These are phyloP conservation scores for Candida parachauliodes DNA, from an alignment of 805 yeast genomes.

Conservation along the genomic window DNA sequence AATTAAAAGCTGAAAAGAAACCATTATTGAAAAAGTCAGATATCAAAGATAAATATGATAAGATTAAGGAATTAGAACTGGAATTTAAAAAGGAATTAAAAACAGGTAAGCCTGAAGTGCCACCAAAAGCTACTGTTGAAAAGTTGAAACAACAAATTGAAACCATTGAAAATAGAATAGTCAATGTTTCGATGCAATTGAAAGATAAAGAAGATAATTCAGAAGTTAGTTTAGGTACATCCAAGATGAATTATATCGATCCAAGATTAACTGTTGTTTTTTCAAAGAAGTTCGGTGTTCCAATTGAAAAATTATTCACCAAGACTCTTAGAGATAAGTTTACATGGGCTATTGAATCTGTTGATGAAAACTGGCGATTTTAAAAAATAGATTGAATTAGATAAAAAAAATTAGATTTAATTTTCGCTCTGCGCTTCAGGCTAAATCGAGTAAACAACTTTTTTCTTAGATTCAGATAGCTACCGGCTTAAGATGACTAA, in stretches of 20 bases:
- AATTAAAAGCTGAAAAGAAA: slow-evolving; percentile 54
- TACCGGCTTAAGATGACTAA: not conserved
- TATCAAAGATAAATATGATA: slow-evolving; percentile 54
- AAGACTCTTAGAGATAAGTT: slow-evolving; percentile 90
- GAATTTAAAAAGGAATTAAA: slow-evolving; percentile 56
- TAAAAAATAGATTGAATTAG: slow-evolving; percentile 22
- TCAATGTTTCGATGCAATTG: slow-evolving; percentile 65
- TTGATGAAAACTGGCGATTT: slow-evolving; percentile 84
- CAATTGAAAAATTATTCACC: slow-evolving; percentile 87
- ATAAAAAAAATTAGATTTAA: no score
- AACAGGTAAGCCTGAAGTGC: slow-evolving; percentile 55
- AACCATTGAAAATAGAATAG: slow-evolving; percentile 66
- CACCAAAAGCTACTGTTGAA: slow-evolving; percentile 52
- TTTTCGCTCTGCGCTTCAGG: not conserved
- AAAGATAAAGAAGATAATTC: slow-evolving; percentile 94
- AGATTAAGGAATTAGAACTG: slow-evolving; percentile 48
- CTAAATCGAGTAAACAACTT: not conserved
- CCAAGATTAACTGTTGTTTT: slow-evolving; percentile 89
- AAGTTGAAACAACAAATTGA: slow-evolving; percentile 70
- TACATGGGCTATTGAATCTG: slow-evolving; percentile 92
- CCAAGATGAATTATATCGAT: slow-evolving; percentile 92
- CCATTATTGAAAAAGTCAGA: slow-evolving; percentile 52
- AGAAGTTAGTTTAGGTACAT: slow-evolving; percentile 87
- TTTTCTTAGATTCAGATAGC: not conserved
- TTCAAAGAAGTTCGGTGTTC: slow-evolving; percentile 80